Evolutionary conservation across 2,329 filamentous ascomycete genomes (phyloP).

Genomic region (Fusarium sp.): DNA sequence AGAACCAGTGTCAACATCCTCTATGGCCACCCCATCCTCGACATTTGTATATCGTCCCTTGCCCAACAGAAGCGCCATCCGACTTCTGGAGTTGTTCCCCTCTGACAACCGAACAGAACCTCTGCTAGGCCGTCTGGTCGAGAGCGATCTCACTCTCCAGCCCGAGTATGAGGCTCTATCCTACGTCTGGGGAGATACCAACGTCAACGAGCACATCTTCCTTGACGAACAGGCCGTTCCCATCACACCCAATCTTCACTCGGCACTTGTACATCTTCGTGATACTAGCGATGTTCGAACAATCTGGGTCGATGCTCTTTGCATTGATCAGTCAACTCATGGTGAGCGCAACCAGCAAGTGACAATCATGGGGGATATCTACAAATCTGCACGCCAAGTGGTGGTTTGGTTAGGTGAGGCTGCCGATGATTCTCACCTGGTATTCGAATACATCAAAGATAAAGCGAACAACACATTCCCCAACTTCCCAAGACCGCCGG

Average conservation of each 20-base stretch:
- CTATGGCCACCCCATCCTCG: not conserved
- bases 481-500: not conserved
- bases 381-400: slow-evolving; percentile 23
- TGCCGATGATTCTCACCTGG: slow-evolving; percentile 3
- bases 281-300: not conserved
- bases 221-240: not conserved
- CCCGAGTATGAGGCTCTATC: slow-evolving; percentile 23
- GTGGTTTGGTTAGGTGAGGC: slow-evolving; percentile 21
- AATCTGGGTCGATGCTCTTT: slow-evolving; percentile 16
- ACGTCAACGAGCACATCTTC: not conserved
- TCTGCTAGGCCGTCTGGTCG: not conserved
- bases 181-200: slow-evolving; percentile 22
- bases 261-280: slow-evolving; percentile 8
- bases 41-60: not conserved
- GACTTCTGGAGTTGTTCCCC: slow-evolving; percentile 7
- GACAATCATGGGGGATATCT: slow-evolving; percentile 28
- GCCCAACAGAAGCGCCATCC: slow-evolving; percentile 5
- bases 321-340: slow-evolving; percentile 11
- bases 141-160: slow-evolving; percentile 23
- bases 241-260: slow-evolving; percentile 20
- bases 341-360: slow-evolving; percentile 29
- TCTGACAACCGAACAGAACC: not conserved
- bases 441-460: slow-evolving; percentile 14
- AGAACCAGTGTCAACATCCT: not conserved
- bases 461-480: not conserved